Base-by-base conservation (phyloP, 2,329 filamentous ascomycete species). In the Hymenoscyphus fructigenus region DNA sequence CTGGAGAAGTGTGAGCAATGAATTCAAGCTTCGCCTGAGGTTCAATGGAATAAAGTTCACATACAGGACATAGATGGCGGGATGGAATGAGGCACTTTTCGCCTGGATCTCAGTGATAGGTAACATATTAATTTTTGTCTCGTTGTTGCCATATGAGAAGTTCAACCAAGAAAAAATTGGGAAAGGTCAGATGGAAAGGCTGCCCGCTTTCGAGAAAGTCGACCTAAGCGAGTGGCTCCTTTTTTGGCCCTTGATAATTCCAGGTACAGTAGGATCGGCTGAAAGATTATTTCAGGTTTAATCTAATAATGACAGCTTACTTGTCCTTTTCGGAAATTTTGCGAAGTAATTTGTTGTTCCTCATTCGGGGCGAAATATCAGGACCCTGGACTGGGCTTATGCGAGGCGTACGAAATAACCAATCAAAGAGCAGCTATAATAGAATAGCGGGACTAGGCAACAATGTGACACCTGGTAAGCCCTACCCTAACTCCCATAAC, bases 61-160 rank as follows among this genome's bases (percentile, higher is more conserved):
- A 76, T 79, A 86, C 86, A 83, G 77, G 53, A 96, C 91, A 79
- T 96, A 96, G 79, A 95, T 80, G n/a, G 90, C 88, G 58, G 93
- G 91, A 76, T 94, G 66, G 14, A 66, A 20, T 15, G 38, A 38
- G 32, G 29, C n/a, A 15, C 56, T 59, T 53, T 26, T 50, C 17
- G 29, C 53, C 55, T 50, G 55, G 12, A 20, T 29, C 32, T 65
- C 63, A 1, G 53, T 32, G 15, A 56, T 59, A 34, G 63, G 59
- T 15, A 65, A 56, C 63, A 64, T 64, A n/a, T n/a, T 47, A 20
- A 7, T 10, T 47, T 47, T 6, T 10, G n/a, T 23, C 9, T 6
- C 23, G 9, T 47, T 10, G n/a, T 2, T 47, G 3, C 9, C 44
- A 7, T 9, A 36, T 2, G 10, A 36, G 10, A 10, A 6, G 2